Conservation (phyloP, 2,329 filamentous ascomycete species). For the Pseudogymnoascus sp. region DNA sequence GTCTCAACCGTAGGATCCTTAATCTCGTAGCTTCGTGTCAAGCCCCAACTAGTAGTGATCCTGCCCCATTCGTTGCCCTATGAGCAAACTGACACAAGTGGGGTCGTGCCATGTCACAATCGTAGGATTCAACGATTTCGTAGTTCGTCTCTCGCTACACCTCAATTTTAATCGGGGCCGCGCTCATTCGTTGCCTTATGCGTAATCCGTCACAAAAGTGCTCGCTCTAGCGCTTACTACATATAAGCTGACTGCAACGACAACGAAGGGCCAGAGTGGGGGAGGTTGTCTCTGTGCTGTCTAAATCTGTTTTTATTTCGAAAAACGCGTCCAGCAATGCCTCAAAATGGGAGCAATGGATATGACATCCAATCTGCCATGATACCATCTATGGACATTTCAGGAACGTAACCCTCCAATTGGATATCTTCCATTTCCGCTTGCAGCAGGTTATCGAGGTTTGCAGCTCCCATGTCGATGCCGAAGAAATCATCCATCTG, state of each 20-base stretch:
- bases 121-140: not conserved
- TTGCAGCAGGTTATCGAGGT: not conserved
- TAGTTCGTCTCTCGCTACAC: not conserved
- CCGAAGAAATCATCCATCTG: not conserved
- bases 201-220: not conserved
- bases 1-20: not conserved
- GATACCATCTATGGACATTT: not conserved
- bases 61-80: not conserved
- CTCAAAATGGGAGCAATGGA: constrained; percentile 2
- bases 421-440: not conserved
- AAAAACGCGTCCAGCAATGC: not conserved
- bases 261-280: not conserved
- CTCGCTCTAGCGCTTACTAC: not conserved
- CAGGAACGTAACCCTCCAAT: not conserved
- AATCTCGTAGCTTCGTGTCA: not conserved
- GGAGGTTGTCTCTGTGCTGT: not conserved
- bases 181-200: not conserved
- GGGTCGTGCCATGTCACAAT: not conserved
- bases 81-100: not conserved
- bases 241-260: not conserved
- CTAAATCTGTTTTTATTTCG: not conserved
- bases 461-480: not conserved
- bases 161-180: not conserved
- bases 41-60: not conserved
- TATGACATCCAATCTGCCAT: constrained; percentile 10